Conservation (phyloP, 2,329 filamentous ascomycete genomes). For the Microdochium bolleyi region DNA sequence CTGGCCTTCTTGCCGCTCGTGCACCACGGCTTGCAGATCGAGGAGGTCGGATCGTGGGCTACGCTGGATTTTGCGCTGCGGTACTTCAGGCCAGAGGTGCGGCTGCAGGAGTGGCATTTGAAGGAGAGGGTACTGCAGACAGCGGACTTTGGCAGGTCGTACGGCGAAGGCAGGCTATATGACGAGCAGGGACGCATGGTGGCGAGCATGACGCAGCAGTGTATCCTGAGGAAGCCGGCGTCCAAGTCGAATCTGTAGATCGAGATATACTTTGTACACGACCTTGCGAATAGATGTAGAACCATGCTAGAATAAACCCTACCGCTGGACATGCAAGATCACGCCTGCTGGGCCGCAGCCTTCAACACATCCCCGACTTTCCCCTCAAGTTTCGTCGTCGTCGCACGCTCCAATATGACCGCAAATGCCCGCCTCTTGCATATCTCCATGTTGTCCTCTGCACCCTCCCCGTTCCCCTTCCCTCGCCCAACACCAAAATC, state of each 20-base stretch:
- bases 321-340: neutral
- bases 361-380: neutral
- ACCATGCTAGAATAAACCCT: too few species aligned
- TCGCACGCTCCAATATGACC: neutral
- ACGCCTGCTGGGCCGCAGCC: neutral
- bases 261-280: too few species aligned
- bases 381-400: neutral
- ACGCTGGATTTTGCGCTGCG: slow-evolving; percentile 42
- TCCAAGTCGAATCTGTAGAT: neutral
- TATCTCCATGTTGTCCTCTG: neutral
- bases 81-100: slow-evolving; percentile 26
- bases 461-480: neutral
- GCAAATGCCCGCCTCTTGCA: neutral
- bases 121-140: slow-evolving; percentile 28
- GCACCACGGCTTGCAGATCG: slow-evolving; percentile 31
- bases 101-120: slow-evolving; percentile 33
- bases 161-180: slow-evolving; percentile 34
- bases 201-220: slow-evolving; percentile 40
- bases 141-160: slow-evolving; percentile 32
- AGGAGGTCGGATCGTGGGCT: slow-evolving; percentile 33
- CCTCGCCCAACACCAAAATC: neutral
- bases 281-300: too few species aligned
- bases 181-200: slow-evolving; percentile 33
- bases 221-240: slow-evolving; percentile 18
- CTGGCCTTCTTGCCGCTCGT: slow-evolving; percentile 34